Conservation (phyloP, 257 asterid species). For the Nicotiana paniculata region DNA sequence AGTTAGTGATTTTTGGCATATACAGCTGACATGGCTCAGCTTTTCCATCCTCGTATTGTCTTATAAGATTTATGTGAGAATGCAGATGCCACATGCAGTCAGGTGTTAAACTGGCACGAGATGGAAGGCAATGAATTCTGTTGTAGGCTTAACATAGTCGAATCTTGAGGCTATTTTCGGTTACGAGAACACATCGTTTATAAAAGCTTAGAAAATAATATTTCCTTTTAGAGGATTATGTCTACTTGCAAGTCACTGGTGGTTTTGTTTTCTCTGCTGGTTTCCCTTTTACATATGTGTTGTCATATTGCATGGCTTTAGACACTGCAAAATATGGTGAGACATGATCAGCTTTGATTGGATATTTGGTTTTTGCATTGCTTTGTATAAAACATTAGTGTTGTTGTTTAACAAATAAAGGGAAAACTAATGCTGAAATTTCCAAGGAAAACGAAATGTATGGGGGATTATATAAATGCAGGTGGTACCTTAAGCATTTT, state of each 20-base stretch:
- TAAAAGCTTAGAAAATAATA: background rate
- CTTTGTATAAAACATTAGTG: background rate
- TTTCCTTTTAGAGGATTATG: background rate
- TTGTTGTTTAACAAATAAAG: no score
- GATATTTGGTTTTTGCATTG: background rate
- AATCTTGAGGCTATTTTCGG: background rate
- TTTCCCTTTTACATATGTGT: background rate
- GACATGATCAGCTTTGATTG: background rate
- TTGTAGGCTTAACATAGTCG: conserved; percentile 2
- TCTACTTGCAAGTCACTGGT: background rate
- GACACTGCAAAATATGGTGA: background rate
- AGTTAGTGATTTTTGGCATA: background rate
- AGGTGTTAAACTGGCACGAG: background rate
- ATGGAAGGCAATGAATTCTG: background rate
- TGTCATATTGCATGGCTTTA: background rate
- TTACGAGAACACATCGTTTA: background rate
- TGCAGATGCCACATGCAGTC: background rate
- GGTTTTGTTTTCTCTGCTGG: background rate
- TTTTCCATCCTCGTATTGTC: background rate
- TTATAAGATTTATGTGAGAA: background rate
- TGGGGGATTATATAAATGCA: background rate
- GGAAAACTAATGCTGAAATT: no score
- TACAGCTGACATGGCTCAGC: background rate
- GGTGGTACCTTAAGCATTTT: no score
- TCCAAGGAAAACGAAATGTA: background rate